Evolutionary conservation across 2,329 filamentous ascomycete genomes (phyloP).

Genomic region (Ascochyta koolunga): DNA sequence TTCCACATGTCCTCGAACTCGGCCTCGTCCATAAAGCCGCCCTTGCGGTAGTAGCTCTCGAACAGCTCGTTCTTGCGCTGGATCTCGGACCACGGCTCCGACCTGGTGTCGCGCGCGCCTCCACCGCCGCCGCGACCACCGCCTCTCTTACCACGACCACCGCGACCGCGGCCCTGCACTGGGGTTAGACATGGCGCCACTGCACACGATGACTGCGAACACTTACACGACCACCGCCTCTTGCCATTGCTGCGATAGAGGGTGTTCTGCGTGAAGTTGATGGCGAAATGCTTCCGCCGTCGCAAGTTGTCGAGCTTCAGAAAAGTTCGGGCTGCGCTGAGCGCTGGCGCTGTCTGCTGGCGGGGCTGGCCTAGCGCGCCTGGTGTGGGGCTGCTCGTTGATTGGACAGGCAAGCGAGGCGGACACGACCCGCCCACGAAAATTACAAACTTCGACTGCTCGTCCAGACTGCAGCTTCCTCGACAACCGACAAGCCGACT

Average conservation of each 20-base stretch:
- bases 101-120: constrained; percentile 37
- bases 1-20: constrained; percentile 86
- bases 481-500: constrained; percentile 39
- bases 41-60: constrained; percentile 80
- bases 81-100: constrained; percentile 59
- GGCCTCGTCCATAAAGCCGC: constrained; percentile 73
- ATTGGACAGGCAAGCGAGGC: constrained; percentile 25
- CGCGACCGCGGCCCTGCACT: constrained; percentile 37
- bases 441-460: background rate
- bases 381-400: background rate
- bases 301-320: constrained; percentile 29
- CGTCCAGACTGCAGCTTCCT: constrained; percentile 32
- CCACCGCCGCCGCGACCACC: constrained; percentile 36
- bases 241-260: constrained; percentile 32
- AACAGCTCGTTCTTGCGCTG: constrained; percentile 82
- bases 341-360: background rate
- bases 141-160: constrained; percentile 37
- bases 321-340: constrained; percentile 35
- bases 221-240: constrained; percentile 38
- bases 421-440: constrained; percentile 20
- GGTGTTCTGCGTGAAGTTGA: constrained; percentile 13
- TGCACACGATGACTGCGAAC: constrained; percentile 6
- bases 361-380: background rate
- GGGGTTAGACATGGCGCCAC: constrained; percentile 18
- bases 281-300: constrained; percentile 21